A percentile compares a stretch with the other conserved stretches of the same genome.
Evolutionary conservation across 2,329 filamentous ascomycete genomes (phyloP).

Genomic region (Pseudocercospora musae): DNA sequence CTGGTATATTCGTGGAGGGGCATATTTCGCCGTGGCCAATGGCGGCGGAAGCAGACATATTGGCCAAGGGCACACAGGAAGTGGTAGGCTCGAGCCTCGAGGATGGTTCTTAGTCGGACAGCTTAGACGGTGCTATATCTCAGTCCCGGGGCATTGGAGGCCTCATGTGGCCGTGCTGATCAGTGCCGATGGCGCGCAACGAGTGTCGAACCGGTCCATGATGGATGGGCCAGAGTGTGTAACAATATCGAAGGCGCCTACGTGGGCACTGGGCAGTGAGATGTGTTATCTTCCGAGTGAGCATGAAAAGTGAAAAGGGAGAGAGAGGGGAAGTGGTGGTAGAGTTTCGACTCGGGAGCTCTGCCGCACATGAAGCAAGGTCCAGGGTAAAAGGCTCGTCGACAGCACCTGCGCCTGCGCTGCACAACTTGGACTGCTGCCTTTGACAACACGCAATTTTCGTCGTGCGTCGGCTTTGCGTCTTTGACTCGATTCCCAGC

Average conservation of each 20-base stretch:
- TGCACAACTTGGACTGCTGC: neutral
- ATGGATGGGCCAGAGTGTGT: too few relatives aligned
- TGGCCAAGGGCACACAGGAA: neutral
- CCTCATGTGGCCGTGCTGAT: neutral
- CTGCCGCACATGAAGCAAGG: neutral
- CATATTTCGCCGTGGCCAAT: neutral
- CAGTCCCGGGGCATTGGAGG: neutral
- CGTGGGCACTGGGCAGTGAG: neutral
- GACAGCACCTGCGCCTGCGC: neutral
- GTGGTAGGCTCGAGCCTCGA: neutral
- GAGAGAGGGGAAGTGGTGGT: neutral
- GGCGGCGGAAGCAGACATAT: neutral
- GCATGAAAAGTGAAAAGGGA: neutral
- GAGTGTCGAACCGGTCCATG: neutral
- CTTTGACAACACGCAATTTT: neutral
- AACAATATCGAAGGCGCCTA: too few relatives aligned
- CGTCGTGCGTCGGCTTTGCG: too few relatives aligned
- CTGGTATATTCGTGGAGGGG: neutral
- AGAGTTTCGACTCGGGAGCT: conserved; percentile 1
- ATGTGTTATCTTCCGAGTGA: neutral
- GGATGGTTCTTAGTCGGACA: neutral
- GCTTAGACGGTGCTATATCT: neutral
- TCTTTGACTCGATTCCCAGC: too few relatives aligned
- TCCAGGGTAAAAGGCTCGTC: neutral
- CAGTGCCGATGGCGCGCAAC: neutral